phyloP scores from a whole-genome alignment of 495 filamentous ascomycete genomes.

The Penicillium salamii region DNA sequence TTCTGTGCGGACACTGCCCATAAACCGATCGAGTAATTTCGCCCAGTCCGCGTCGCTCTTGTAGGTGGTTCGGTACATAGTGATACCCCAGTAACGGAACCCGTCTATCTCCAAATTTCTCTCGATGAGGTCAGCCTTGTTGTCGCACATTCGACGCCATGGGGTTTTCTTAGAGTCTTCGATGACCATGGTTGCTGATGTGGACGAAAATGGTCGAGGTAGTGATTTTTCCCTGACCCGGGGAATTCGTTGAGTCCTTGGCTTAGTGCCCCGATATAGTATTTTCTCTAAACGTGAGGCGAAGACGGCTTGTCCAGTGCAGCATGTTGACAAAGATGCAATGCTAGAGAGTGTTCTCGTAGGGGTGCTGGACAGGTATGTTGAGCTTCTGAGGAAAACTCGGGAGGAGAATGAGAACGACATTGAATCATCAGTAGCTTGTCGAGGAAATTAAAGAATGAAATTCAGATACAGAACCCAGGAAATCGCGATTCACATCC shows the following conservation, averaged over 20 bases:
- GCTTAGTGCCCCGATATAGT: neutral
- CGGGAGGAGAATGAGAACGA: conserved; percentile 2
- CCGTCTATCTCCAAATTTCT: conserved; percentile 4
- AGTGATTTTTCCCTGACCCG: conserved; percentile 4
- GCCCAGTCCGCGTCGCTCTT: conserved; percentile 7
- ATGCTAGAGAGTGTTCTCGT: neutral
- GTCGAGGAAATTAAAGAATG: conserved; percentile 4
- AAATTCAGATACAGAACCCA: conserved; percentile 2
- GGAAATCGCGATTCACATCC: conserved; percentile 4
- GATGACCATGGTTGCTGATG: conserved; percentile 7
- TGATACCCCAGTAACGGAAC: conserved; percentile 7
- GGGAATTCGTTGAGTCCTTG: conserved; percentile 9
- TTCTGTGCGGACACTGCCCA: neutral
- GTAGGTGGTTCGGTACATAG: conserved; percentile 11
- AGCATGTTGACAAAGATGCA: neutral
- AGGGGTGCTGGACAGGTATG: conserved; percentile 1
- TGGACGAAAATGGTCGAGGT: conserved; percentile 10
- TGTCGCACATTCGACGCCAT: neutral
- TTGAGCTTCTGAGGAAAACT: conserved; percentile 5
- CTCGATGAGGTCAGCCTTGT: conserved; percentile 4
- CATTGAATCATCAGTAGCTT: conserved; percentile 6
- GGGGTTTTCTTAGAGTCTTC: conserved; percentile 12
- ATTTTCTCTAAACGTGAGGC: neutral
- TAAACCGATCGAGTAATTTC: conserved; percentile 4
- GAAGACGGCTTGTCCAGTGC: neutral